Percentiles rank a stretch among this genome's conserved stretches.
Evolutionary conservation across 2,329 filamentous ascomycete genomes (phyloP).

Genomic region (Pleomassaria siparia): DNA sequence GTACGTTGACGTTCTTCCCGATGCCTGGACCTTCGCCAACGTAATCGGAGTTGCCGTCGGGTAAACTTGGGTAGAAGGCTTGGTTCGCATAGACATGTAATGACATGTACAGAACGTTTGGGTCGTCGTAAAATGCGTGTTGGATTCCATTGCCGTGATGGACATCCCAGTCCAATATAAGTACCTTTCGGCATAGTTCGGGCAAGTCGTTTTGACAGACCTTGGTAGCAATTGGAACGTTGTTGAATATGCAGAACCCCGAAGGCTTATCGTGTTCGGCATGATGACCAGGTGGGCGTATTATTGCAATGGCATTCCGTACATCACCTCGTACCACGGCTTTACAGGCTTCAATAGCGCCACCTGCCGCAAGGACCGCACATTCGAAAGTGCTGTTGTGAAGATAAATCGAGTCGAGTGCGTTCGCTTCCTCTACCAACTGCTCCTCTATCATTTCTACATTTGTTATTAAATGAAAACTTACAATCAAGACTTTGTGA

Average conservation of each 20-base stretch:
- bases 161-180: slow-evolving; percentile 89
- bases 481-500: not conserved
- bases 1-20: slow-evolving; percentile 69
- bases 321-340: slow-evolving; percentile 81
- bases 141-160: slow-evolving; percentile 89
- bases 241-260: slow-evolving; percentile 98
- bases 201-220: slow-evolving; percentile 83
- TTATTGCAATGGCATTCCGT: slow-evolving; percentile 94
- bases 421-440: slow-evolving; percentile 67
- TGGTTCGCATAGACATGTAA: slow-evolving; percentile 86
- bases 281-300: slow-evolving; percentile 92
- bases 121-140: slow-evolving; percentile 92
- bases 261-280: slow-evolving; percentile 83
- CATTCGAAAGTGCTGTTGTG: slow-evolving; percentile 80
- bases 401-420: slow-evolving; percentile 53
- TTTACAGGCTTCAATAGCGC: slow-evolving; percentile 93
- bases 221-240: slow-evolving; percentile 88
- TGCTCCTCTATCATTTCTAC: slow-evolving; percentile 56
- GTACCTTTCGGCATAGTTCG: slow-evolving; percentile 78
- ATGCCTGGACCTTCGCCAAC: slow-evolving; percentile 60
- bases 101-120: slow-evolving; percentile 94
- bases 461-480: slow-evolving; percentile 11
- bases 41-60: slow-evolving; percentile 61
- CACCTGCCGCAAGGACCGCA: slow-evolving; percentile 81
- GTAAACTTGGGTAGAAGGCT: slow-evolving; percentile 74